Evolutionary conservation across 2,329 filamentous ascomycete genomes (phyloP), one percentile per base, ranked within the genome.

Genomic region (Xylariales sp.): DNA sequence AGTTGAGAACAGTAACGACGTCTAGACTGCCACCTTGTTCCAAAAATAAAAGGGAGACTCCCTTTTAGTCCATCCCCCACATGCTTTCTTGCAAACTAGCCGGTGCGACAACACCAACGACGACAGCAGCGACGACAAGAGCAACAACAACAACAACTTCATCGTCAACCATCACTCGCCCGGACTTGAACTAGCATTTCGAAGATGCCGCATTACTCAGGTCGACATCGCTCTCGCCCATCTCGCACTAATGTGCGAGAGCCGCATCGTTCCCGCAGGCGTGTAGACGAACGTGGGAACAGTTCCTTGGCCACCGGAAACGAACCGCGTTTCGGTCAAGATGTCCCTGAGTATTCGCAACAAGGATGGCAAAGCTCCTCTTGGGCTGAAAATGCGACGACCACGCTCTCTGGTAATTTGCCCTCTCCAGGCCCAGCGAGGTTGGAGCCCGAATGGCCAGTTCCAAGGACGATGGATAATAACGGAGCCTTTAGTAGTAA

Each of bases 41-140:
- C 39, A 53, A 60, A 65, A 50, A 65, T 57, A 53, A 63, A 67
- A 18, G 41, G n/a, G 30, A 4, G 36, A 0, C 53, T 62, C 62
- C 32, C 32, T 54, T 65, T 59, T 12, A 23, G 23, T 16, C 7
- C 8, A 23, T 5, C 14, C 52, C 30, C 43, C 39, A 36, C 41
- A 52, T 46, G n/a, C 10, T 48, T 18, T 41, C 39, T 53, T 57
- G 52, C 36, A 57, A 54, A 62, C 32, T 34, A 36, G 46, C 52
- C 55, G 16, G 12, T 10, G 18, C 41, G 14, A 55, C 52, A 34
- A 52, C 43, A 23, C 18, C 53, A 18, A n/a, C 32, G 28, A 43
- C 43, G 34, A 46, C 54, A 18, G 9, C 8, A 10, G 12, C 36
- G 36, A 39, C 36, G 12, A 52, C 39, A 41, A 23, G 41, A 5